These are phyloP conservation scores for Encephalitozoon hellem DNA, from an alignment of 371 early-diverging fungal species.

Conservation along the genomic window DNA sequence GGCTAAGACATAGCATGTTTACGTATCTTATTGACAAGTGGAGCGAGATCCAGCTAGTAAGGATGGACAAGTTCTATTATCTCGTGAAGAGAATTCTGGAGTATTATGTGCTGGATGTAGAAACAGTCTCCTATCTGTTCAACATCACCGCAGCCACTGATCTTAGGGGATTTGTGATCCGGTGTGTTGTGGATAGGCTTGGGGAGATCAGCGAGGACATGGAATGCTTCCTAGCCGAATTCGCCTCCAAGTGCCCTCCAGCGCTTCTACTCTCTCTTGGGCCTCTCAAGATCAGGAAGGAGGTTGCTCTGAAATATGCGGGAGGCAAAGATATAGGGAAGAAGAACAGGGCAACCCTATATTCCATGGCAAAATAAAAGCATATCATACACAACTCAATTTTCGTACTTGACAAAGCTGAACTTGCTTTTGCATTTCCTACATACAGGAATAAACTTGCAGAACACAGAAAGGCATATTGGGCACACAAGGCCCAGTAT, in stretches of 20 bases:
- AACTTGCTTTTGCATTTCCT: constrained; percentile 60
- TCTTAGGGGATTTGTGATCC: background rate
- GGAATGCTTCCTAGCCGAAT: constrained; percentile 2
- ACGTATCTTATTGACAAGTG: background rate
- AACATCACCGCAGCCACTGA: background rate
- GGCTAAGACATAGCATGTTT: background rate
- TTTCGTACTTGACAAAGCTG: constrained; percentile 20
- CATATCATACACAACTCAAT: background rate
- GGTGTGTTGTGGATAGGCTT: background rate
- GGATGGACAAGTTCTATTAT: constrained; percentile 19
- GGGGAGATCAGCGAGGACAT: background rate
- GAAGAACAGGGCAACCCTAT: constrained; percentile 10
- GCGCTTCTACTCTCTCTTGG: background rate
- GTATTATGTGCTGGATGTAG: background rate
- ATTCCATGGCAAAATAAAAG: constrained; percentile 10
- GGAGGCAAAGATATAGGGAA: background rate
- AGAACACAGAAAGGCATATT: constrained; percentile 59
- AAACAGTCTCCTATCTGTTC: background rate
- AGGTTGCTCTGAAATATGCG: background rate
- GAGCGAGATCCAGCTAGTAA: background rate
- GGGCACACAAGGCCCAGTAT: constrained; percentile 56
- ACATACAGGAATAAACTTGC: constrained; percentile 60
- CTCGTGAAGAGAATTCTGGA: constrained; percentile 3
- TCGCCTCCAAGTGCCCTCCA: background rate
- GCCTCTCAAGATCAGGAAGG: background rate